phyloP scores from a whole-genome alignment of 108 stramenopile genomes.

The Skeletonema tropicum region DNA sequence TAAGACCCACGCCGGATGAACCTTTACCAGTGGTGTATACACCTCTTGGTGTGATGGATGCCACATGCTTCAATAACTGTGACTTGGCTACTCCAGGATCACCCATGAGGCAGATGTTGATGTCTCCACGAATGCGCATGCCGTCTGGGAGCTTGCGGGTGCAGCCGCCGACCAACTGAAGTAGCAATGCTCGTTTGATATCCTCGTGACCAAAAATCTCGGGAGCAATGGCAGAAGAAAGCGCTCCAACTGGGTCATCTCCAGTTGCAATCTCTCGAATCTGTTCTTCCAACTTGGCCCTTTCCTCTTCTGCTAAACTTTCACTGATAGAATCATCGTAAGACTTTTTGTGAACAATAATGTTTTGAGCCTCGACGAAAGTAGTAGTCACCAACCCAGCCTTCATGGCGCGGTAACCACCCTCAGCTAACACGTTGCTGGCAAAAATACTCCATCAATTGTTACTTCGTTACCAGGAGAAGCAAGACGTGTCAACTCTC shows the following conservation, averaged over 20 bases:
- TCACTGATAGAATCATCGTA: conserved; percentile 89
- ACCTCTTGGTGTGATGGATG: conserved; percentile 93
- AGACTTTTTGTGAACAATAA: conserved; percentile 89
- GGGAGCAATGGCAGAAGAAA: conserved; percentile 92
- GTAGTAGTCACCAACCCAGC: conserved; percentile 95
- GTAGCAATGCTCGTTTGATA: conserved; percentile 94
- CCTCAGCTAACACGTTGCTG: conserved; percentile 75
- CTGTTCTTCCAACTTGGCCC: conserved; percentile 54
- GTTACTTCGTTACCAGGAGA: conserved; percentile 97
- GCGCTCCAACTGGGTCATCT: conserved; percentile 80
- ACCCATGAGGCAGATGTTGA: conserved; percentile 98
- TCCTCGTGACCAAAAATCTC: conserved; percentile 99
- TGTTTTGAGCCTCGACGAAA: conserved; percentile 86
- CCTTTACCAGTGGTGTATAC: conserved; percentile 99
- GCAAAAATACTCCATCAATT: conserved; percentile 92
- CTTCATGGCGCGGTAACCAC: conserved; percentile 87
- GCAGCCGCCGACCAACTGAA: conserved; percentile 97
- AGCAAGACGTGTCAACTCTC: conserved; percentile 88
- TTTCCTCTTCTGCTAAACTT: conserved; percentile 60
- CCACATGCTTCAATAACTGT: conserved; percentile 97
- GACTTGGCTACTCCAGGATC: conserved; percentile 99
- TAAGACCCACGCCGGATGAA: conserved; percentile 96
- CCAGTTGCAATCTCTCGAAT: conserved; percentile 64
- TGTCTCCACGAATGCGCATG: conserved; percentile 96
- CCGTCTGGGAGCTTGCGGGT: conserved; percentile 91